Percentiles rank a stretch among this genome's conserved stretches.
Evolutionary conservation across 495 filamentous ascomycete species (phyloP).

Genomic region (Aspergillus conjunctus): DNA sequence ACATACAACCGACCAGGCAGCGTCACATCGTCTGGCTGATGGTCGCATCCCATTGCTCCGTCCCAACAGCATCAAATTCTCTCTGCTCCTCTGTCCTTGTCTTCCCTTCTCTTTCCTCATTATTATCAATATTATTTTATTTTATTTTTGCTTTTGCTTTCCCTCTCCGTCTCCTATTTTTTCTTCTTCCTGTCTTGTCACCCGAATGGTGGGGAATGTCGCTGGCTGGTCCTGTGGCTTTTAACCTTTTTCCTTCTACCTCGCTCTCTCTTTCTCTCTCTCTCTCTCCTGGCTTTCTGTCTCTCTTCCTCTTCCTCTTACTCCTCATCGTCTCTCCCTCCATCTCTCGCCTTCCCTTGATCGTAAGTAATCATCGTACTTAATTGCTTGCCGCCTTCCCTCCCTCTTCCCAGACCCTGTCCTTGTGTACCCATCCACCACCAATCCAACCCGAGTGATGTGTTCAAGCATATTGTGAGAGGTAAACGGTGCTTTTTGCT

Average conservation of each 20-base stretch:
- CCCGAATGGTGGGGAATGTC: conserved; percentile 24
- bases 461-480: conserved; percentile 18
- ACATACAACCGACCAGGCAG: conserved; percentile 25
- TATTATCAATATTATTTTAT: conserved; percentile 8
- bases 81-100: conserved; percentile 5
- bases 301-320: no score
- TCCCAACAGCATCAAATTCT: conserved; percentile 18
- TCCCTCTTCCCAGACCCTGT: conserved; percentile 1
- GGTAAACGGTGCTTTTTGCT: conserved; percentile 15
- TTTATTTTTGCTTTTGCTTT: conserved; percentile 10
- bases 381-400: conserved; percentile 19
- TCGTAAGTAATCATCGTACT: conserved; percentile 23
- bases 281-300: not conserved
- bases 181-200: conserved; percentile 18
- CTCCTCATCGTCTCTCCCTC: not conserved
- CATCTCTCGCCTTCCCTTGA: conserved; percentile 3
- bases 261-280: not conserved
- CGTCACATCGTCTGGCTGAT: conserved; percentile 35
- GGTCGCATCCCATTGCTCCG: conserved; percentile 30
- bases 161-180: conserved; percentile 17
- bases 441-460: not conserved
- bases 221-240: conserved; percentile 27
- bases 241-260: conserved; percentile 19
- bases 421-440: conserved; percentile 17
- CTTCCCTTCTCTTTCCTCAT: conserved; percentile 4